Base-by-base conservation (phyloP, 148 eudicot genomes). In the Amaranthus hypochondriacus region DNA sequence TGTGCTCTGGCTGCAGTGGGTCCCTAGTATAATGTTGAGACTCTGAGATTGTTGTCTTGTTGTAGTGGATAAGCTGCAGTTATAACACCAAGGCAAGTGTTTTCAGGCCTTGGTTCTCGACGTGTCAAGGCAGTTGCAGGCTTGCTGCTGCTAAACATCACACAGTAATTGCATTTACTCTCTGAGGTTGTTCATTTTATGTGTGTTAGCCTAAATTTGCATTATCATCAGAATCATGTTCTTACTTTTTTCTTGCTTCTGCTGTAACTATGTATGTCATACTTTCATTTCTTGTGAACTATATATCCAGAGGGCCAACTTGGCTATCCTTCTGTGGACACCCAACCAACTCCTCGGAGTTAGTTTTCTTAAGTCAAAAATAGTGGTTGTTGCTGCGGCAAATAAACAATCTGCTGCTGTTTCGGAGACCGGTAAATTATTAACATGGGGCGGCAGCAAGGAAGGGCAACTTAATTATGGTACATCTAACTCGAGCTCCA, bases 401-500 rank as follows among this genome's bases (percentile, higher is more conserved):
- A 96, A 96, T 77, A 96, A 96, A 54, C 99, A 96, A 73, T 89
- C 96, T 71, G 97, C 92, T 68, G 97, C 84, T 68, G 91, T 96
- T 75, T 92, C 99, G 55, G 99, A 87, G 69, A 78, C 80, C 43
- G 99, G 99, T 75, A 97, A 96, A 75, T 87, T 96, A 52, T 96
- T 86, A 77, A 90, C 99, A 21, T 96, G 99, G 99, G 99, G 99
- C 60, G 92, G 89, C 84, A 96, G 92, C 80, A 96, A 84, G 86
- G 96, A 96, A 83, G 99, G 99, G 52, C 99, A 96, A 78, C 97
- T 96, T 74, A 97, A 97, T 70, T 96, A 96, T 87, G 99, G 99
- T 51, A 96, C 99, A 42, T 92, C 97, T 12, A 96, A 92, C 83
- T 96, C 99, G 11, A 88, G 94, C 69, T 96, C 96, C 28, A 90